These are phyloP conservation scores for Diversispora eburnea DNA, from an alignment of 192 early-diverging fungal genomes.

Conservation along the genomic window DNA sequence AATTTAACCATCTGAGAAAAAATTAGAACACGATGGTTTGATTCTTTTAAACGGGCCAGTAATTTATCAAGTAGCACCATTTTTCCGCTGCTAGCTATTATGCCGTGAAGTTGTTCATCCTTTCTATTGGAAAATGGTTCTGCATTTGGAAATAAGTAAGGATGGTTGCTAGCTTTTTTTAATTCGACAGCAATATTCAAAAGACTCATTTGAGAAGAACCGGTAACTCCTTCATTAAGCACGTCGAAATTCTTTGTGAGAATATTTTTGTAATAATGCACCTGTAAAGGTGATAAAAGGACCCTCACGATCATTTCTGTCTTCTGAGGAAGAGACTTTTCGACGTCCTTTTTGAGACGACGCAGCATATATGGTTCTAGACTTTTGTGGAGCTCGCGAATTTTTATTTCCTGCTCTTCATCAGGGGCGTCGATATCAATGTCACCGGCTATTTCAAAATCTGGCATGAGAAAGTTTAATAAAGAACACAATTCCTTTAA, in stretches of 20 bases:
- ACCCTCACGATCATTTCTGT: conserved; percentile 95
- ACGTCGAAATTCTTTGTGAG: conserved; percentile 89
- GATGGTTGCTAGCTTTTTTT: conserved; percentile 96
- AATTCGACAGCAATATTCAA: conserved; percentile 95
- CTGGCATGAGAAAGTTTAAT: conserved; percentile 92
- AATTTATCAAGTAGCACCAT: conserved; percentile 98
- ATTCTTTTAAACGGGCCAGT: conserved; percentile 80
- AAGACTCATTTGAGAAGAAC: conserved; percentile 68
- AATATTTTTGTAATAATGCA: conserved; percentile 93
- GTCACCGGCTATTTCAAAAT: conserved; percentile 75
- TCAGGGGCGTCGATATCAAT: conserved; percentile 75
- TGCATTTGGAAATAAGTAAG: conserved; percentile 82
- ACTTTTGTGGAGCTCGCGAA: conserved; percentile 76
- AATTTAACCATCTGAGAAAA: conserved; percentile 98
- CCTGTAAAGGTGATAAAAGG: conserved; percentile 84
- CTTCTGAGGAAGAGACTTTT: conserved; percentile 93
- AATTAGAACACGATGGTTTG: conserved; percentile 94
- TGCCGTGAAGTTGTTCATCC: conserved; percentile 74
- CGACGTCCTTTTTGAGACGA: conserved; percentile 96
- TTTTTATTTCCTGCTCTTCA: conserved; percentile 75
- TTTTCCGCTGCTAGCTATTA: conserved; percentile 93
- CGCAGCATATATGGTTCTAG: conserved; percentile 91
- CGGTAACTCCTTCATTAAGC: conserved; percentile 69
- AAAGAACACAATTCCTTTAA: conserved; percentile 91
- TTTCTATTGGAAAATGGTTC: conserved; percentile 55